phyloP scores from a whole-genome alignment of 352 stramenopile genomes.

The Pythium grandisporangium region DNA sequence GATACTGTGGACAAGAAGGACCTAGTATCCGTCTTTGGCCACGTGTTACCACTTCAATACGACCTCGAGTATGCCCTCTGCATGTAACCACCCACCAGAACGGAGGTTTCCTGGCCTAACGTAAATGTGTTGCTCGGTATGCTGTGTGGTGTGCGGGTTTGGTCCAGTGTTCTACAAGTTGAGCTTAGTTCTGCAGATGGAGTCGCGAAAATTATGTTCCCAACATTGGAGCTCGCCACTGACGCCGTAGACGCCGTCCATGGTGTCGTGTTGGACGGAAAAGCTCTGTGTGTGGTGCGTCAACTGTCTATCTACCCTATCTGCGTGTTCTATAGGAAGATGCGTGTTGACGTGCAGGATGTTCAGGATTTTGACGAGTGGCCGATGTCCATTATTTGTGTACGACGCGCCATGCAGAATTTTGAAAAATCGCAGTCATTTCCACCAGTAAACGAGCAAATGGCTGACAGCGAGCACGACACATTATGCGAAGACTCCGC shows the following conservation, averaged over 20 bases:
- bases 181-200: background rate
- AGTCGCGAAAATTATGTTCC: slow-evolving; percentile 13
- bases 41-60: slow-evolving; percentile 26
- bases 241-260: slow-evolving; percentile 33
- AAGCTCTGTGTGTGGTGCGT: slow-evolving; percentile 39
- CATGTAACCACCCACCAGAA: too few relatives aligned
- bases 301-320: background rate
- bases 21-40: slow-evolving; percentile 44
- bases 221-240: slow-evolving; percentile 19
- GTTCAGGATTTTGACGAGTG: background rate
- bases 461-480: too few relatives aligned
- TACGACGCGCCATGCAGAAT: too few relatives aligned
- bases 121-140: background rate
- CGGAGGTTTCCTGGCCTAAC: too few relatives aligned
- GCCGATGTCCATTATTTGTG: too few relatives aligned
- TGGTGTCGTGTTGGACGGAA: slow-evolving; percentile 35
- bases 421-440: too few relatives aligned
- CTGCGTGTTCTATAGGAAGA: background rate
- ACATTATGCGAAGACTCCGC: too few relatives aligned
- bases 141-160: background rate
- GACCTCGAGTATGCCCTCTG: slow-evolving; percentile 37
- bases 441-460: too few relatives aligned
- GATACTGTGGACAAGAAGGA: slow-evolving; percentile 35
- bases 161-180: slow-evolving; percentile 7
- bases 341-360: background rate